Evolutionary conservation across 345 rosid species (phyloP), one percentile per base, ranked within the genome.

Genomic region (Odontarrhena argentea): DNA sequence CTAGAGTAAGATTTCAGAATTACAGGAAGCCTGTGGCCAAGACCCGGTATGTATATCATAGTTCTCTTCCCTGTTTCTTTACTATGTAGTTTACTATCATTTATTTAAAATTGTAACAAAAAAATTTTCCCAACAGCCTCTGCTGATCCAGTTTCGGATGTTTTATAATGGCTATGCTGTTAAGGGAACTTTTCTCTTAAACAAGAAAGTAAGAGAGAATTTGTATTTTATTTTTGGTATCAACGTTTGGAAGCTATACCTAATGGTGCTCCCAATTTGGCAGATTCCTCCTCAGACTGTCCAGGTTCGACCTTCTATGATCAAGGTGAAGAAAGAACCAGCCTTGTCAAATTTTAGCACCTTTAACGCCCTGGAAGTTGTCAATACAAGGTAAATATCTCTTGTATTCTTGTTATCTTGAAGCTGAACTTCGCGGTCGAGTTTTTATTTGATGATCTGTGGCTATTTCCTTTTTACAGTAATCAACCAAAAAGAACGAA

Each of bases 141-240:
- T 89, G 77, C 69, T 93, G 71, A 79, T 92, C 60, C 97, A 89
- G 65, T 81, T 76, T 65, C 91, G 97, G 48, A 83, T 89, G 73
- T 92, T 83, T 76, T 24, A 79, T 73, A 66, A 81, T 30, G 98
- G 97, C 52, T 24, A 8, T 55, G 96, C 98, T 37, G 71, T 81
- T 52, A 92, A 92, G 71, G 98, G 98, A 60, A 87, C 92, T 55
- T 49, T 89, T 13, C 86, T 92, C 10, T 65, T 89, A n/a, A 75
- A 89, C 59, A 86, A 83, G 66, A 80, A 81, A 83, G 97, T 92
- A 79, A 62, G 55, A 34, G 37, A 15, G 0, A 43, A 14, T n/a
- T 3, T 38, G 13, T 18, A 41, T 2, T 22, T 7, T 32, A 3
- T 28, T 4, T 4, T 47, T 28, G 64, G 37, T 12, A 50, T 18